Conservation (phyloP, 257 asterid species). For the Phtheirospermum japonicum region DNA sequence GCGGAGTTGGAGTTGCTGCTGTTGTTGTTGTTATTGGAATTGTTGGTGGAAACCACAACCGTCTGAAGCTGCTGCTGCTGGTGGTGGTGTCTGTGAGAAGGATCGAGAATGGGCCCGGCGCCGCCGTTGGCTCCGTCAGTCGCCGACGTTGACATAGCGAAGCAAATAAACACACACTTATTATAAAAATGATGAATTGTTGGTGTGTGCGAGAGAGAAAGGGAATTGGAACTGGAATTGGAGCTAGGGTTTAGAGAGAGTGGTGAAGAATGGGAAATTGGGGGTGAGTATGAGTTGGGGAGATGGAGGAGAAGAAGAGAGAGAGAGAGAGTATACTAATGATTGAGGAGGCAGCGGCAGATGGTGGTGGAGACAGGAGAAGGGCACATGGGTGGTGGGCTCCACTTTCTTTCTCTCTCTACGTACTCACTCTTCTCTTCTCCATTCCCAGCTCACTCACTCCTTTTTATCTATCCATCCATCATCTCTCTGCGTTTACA, state of each 20-base stretch:
- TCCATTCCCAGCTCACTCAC: conserved; percentile 23
- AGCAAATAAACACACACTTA: too few species aligned
- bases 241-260: conserved; percentile 26
- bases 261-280: not conserved
- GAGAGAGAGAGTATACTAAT: conserved; percentile 38
- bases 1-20: too few species aligned
- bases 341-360: conserved; percentile 76
- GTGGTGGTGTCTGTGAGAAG: conserved; percentile 35
- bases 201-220: too few species aligned
- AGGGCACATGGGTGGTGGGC: conserved; percentile 98
- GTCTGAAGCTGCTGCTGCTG: conserved; percentile 28
- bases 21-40: too few species aligned
- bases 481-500: not conserved
- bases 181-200: too few species aligned
- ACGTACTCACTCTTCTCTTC: too few species aligned
- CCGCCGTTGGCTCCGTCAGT: conserved; percentile 39
- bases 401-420: conserved; percentile 31
- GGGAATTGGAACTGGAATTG: not conserved
- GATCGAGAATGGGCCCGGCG: conserved; percentile 37
- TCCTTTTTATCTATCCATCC: not conserved
- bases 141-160: conserved; percentile 45
- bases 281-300: not conserved
- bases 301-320: conserved; percentile 12
- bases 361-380: conserved; percentile 95
- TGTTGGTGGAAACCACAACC: too few species aligned